Evolutionary conservation across 2,329 filamentous ascomycete genomes (phyloP), one percentile per base, ranked within the genome.

Genomic region (Aphanoascus verrucosus): DNA sequence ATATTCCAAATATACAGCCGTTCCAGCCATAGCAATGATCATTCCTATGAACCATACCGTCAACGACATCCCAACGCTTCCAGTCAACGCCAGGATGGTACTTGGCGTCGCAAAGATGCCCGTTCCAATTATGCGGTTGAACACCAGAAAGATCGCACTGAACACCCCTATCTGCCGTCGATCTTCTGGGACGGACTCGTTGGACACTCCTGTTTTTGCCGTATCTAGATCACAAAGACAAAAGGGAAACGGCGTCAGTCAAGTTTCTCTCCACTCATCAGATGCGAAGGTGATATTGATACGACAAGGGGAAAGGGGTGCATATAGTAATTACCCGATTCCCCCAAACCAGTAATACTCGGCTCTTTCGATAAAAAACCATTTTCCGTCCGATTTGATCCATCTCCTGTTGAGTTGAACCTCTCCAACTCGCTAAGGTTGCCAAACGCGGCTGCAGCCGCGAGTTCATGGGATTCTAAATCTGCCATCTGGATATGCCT

Each of bases 41-140:
- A 71, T 74, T 4, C 75, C 75, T 5, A 72, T 60, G 2, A 73
- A 69, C 75, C 75, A 77, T 58, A 77, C 72, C 20, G 75, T 63
- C n/a, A 77, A 57, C 28, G 73, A 70, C 14, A 72, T 64, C 5
- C 72, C 74, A 35, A 76, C 67, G 56, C 73, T 76, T 1, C 72
- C 69, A 1, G 69, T 72, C 57, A 71, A 62, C 1, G 63, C 60
- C 19, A 77, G 62, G 48, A 77, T 72, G 3, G 69, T 67, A 37
- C 71, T 69, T 3, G 75, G 74, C 0, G 72, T 76, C 5, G 72
- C 72, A 58, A 75, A 77, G 54, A 77, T 75, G 38, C 74, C 75
- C 0, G 74, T 74, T 11, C 75, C 75, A 51, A 75, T 69, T 37
- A 74, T 69, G 1, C 73, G 69, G 58, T 75, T 76, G 59, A 76